Percentiles rank a stretch among this genome's conserved stretches.
These are phyloP conservation scores for Gardenia jasminoides DNA, from an alignment of 257 asterid species.

Conservation along the genomic window DNA sequence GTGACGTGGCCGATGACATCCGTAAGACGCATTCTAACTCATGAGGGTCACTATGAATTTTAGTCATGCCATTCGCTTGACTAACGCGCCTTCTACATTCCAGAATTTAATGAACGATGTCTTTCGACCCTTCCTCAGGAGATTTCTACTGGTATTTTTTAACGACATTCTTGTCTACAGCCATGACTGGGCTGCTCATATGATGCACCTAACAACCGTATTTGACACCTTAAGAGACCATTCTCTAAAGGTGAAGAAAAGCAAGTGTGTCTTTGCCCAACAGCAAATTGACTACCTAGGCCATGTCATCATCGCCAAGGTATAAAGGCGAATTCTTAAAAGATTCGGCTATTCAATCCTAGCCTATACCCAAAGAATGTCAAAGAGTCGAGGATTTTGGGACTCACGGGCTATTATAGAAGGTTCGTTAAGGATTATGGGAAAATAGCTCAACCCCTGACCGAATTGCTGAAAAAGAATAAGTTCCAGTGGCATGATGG, in stretches of 20 bases:
- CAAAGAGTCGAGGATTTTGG: neutral
- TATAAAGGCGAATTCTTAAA: neutral
- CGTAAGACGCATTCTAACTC: neutral
- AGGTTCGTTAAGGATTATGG: neutral
- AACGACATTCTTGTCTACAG: neutral
- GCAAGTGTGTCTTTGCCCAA: neutral
- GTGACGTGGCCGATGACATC: neutral
- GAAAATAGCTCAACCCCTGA: neutral
- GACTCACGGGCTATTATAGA: neutral
- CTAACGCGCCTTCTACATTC: neutral
- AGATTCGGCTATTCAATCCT: neutral
- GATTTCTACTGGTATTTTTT: constrained; percentile 6
- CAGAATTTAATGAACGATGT: neutral
- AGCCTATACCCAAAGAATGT: neutral
- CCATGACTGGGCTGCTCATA: neutral
- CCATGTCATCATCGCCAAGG: neutral
- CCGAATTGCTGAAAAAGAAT: neutral
- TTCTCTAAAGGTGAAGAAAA: neutral
- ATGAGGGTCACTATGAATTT: neutral
- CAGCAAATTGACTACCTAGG: neutral
- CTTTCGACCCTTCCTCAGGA: neutral
- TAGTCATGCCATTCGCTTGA: neutral
- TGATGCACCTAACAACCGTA: neutral
- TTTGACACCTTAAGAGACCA: neutral
- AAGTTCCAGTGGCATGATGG: neutral